Base-by-base conservation (phyloP, 495 filamentous ascomycete genomes). In the Extremus antarcticus region DNA sequence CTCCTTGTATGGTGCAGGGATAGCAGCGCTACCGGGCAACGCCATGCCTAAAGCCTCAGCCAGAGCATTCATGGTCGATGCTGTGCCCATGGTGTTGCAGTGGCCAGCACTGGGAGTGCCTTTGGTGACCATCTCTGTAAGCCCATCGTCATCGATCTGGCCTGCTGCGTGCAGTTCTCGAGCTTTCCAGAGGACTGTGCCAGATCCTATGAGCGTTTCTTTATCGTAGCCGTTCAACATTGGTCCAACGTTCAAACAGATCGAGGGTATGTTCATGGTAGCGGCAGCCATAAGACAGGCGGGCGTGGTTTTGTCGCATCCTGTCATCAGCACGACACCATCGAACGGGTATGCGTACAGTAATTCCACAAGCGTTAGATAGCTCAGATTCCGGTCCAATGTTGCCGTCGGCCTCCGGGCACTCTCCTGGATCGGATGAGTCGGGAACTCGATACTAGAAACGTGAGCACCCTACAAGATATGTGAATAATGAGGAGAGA, bases 81-180 rank as follows among this genome's bases (percentile, higher is more conserved):
- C 77, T 19, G 76, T 80, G 47, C 76, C 76, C 76, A 80, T 79
- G 10, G 75, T 78, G 53, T 78, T 78, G 58, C 77, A 80, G 49
- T 78, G 75, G 24, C 77, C 77, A 17, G 67, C 75, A 9, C 75
- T 77, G 3, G 75, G 76, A 10, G 74, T 71, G 70, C 75, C 73
- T 55, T 69, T 66, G 0, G 75, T 69, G 3, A 78, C 67, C 55
- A 76, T 73, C 35, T 79, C 76, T 43, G 76, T 70, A 15, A 76
- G 69, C 35, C 73, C 68, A 29, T 74, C 63, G 1, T 72, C 65
- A 43, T 74, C 70, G 25, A 78, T 75, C 38, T 78, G 72, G 16
- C 76, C 77, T 1, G 73, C 69, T 10, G 75, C 72, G 65, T 76
- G 71, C 61, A 76, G 69, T 51, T 78, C 75, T 54, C 76, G 65